phyloP scores from a whole-genome alignment of 1,284 basidiomycete genomes.

The Somion occarium region DNA sequence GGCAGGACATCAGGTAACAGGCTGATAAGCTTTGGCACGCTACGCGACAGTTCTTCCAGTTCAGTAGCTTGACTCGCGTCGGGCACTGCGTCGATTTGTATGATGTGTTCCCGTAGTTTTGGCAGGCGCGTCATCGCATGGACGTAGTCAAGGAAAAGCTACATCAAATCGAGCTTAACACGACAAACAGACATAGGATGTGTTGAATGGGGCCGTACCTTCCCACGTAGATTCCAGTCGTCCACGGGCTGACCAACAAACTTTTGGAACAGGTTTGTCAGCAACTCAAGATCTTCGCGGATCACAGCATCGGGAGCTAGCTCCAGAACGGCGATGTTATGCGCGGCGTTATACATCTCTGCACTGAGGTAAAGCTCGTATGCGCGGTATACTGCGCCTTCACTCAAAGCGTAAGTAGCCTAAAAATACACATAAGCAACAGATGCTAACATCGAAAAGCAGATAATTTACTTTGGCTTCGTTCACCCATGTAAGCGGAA shows the following conservation, averaged over 20 bases:
- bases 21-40: slow-evolving; percentile 63
- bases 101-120: slow-evolving; percentile 44
- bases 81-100: slow-evolving; percentile 36
- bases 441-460: not conserved
- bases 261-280: slow-evolving; percentile 70
- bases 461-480: slow-evolving; percentile 68
- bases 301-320: slow-evolving; percentile 91
- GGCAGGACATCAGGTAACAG: slow-evolving; percentile 68
- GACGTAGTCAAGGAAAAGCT: slow-evolving; percentile 71
- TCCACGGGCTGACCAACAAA: slow-evolving; percentile 63
- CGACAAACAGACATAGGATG: slow-evolving; percentile 12
- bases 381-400: slow-evolving; percentile 67
- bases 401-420: slow-evolving; percentile 64
- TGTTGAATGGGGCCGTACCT: slow-evolving; percentile 47
- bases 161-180: slow-evolving; percentile 4
- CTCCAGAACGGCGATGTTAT: slow-evolving; percentile 75
- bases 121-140: slow-evolving; percentile 61
- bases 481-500: slow-evolving; percentile 85
- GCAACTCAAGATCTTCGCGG: slow-evolving; percentile 69
- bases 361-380: slow-evolving; percentile 78
- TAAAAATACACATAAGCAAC: slow-evolving; percentile 26
- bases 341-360: slow-evolving; percentile 68
- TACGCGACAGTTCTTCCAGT: slow-evolving; percentile 55
- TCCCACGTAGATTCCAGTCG: slow-evolving; percentile 77
- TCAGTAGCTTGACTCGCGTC: slow-evolving; percentile 47